Evolutionary conservation across 768 basidiomycete species (phyloP).

Genomic region (Mycena crocata): DNA sequence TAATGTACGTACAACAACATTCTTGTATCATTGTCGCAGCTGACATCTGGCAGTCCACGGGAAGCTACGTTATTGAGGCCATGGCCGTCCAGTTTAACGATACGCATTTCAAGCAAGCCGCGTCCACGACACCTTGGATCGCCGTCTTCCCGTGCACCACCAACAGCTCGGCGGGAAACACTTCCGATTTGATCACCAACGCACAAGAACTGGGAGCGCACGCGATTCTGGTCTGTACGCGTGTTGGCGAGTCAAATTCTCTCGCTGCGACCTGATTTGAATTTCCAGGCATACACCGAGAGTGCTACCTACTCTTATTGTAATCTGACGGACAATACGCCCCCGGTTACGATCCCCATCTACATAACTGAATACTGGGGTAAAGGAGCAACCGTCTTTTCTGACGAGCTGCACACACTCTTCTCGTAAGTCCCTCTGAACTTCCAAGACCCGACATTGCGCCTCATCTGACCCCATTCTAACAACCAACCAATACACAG

Average conservation of each 20-base stretch:
- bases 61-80: conserved; percentile 8
- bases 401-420: background rate
- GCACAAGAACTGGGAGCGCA: conserved; percentile 19
- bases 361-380: conserved; percentile 4
- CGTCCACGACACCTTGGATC: conserved; percentile 13
- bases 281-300: background rate
- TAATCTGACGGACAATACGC: conserved; percentile 10
- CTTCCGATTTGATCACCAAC: conserved; percentile 17
- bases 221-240: conserved; percentile 22
- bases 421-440: background rate
- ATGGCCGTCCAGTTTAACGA: conserved; percentile 28
- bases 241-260: background rate
- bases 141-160: conserved; percentile 4
- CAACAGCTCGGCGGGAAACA: conserved; percentile 4
- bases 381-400: background rate
- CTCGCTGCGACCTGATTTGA: background rate
- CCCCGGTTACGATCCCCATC: conserved; percentile 10
- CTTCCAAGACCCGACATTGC: no score
- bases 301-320: background rate
- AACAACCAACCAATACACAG: no score
- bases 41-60: background rate
- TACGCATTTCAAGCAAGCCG: conserved; percentile 12
- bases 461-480: no score
- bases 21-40: background rate
- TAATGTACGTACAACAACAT: conserved; percentile 2